Evolutionary conservation across 2,329 filamentous ascomycete genomes (phyloP), one percentile per base, ranked within the genome.

Genomic region (Stemphylium beticola): DNA sequence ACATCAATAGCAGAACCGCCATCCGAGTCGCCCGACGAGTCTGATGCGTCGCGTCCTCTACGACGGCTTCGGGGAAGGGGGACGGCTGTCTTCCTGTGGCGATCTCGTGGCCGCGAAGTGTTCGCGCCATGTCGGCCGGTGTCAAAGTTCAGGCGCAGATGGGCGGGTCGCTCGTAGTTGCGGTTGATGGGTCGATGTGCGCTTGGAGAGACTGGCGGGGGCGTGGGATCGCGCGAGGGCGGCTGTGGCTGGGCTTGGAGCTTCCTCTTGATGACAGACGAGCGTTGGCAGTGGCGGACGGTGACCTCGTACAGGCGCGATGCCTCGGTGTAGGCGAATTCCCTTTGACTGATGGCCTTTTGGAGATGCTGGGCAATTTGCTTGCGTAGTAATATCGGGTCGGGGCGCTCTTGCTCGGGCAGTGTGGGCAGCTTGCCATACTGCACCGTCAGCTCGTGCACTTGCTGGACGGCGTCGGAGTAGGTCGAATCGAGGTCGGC

Each of bases 181-280:
- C 65, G 65, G 34, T 64, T 52, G 41, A 66, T 60, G 44, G 40
- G 42, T 32, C 69, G 66, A 29, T 68, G 60, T 38, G 69, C 67
- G 46, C 76, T 75, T 4, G 78, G 77, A 24, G 78, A 79, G 54
- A 75, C 63, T 20, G 78, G 76, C 3, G 71, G 73, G 31, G 82
- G 84, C 1, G 83, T 85, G n/a, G 85, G 83, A 61, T 87, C 85
- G 60, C 83, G 79, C 17, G 83, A 85, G 2, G 83, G 81, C 15
- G 84, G 85, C 69, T 84, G 80, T 2, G 85, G 85, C 42, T 87
- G 79, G 10, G 83, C 81, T 57, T 86, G 81, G 17, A 88, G 79
- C 73, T 87, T 88, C 64, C 81, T 79, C 53, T 81, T 83, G 64
- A 88, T 87, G 52, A 82, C 81, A 45, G 80, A 81, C 43, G 88